These are phyloP conservation scores for Santalum album DNA, from an alignment of 164 flowering plant species.

Conservation along the genomic window DNA sequence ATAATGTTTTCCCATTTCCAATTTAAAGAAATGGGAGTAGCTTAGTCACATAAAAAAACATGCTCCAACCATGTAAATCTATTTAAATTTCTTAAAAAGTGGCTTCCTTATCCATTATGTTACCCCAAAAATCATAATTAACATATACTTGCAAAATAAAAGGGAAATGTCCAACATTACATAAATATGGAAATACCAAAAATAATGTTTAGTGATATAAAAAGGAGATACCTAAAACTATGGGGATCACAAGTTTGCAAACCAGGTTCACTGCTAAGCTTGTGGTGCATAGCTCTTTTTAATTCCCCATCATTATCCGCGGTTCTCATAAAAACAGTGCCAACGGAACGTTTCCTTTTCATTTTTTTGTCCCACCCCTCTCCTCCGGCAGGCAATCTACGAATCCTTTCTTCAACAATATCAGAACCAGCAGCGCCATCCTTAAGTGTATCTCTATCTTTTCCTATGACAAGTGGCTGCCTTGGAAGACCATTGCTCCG, in stretches of 20 bases:
- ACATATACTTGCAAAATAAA: neutral
- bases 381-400: slow-evolving; percentile 67
- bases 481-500: slow-evolving; percentile 31
- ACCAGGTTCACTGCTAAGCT: slow-evolving; percentile 40
- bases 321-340: slow-evolving; percentile 38
- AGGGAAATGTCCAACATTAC: neutral
- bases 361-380: slow-evolving; percentile 89
- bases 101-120: too few species aligned
- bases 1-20: too few species aligned
- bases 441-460: slow-evolving; percentile 53
- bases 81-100: too few species aligned
- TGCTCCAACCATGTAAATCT: too few species aligned
- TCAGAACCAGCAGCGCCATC: slow-evolving; percentile 45
- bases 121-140: too few species aligned
- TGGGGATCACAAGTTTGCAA: slow-evolving; percentile 43
- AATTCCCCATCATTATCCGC: slow-evolving; percentile 47
- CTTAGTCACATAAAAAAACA: too few species aligned
- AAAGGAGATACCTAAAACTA: slow-evolving; percentile 35
- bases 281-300: slow-evolving; percentile 47
- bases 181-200: neutral
- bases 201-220: neutral
- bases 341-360: slow-evolving; percentile 82
- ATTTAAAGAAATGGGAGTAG: too few species aligned
- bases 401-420: slow-evolving; percentile 62
- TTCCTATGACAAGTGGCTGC: slow-evolving; percentile 38